Percentiles rank a stretch among this genome's conserved stretches.
phyloP scores from a whole-genome alignment of 306 rosid species.

The Hylodesmum podocarpum region DNA sequence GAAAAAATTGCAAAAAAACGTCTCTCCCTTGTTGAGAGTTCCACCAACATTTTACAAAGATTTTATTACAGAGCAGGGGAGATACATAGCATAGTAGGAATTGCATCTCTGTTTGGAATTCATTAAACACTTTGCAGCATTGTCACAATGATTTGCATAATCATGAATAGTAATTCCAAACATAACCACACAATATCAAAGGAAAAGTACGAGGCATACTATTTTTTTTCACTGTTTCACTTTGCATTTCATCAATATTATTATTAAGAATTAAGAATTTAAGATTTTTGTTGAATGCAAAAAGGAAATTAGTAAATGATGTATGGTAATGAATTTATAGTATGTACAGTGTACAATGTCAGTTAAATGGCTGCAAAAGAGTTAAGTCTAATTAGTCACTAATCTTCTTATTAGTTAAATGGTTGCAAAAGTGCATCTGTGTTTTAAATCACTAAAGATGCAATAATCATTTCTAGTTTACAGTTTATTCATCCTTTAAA shows the following conservation, averaged over 20 bases:
- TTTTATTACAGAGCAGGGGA: too few species aligned
- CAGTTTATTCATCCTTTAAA: constrained; percentile 9
- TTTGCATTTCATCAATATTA: neutral
- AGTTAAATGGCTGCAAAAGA: constrained; percentile 9
- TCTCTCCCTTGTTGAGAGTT: too few species aligned
- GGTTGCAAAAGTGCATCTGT: neutral
- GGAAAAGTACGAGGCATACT: too few species aligned
- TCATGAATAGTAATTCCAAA: too few species aligned
- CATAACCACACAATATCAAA: too few species aligned
- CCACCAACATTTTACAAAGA: too few species aligned
- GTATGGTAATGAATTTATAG: neutral
- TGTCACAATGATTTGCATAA: too few species aligned
- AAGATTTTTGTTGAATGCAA: too few species aligned
- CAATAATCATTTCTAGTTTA: neutral
- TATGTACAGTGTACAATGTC: neutral
- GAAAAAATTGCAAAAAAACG: too few species aligned
- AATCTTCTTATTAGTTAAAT: neutral
- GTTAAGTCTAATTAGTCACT: neutral
- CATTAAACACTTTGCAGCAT: too few species aligned
- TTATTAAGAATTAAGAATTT: neutral
- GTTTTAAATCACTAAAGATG: constrained; percentile 12
- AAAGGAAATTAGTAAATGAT: neutral
- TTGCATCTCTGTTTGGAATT: too few species aligned
- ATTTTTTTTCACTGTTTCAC: neutral
- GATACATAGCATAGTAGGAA: too few species aligned